These are phyloP conservation scores for Penicillium ochrochloron DNA, from an alignment of 495 filamentous ascomycete species.

Conservation along the genomic window DNA sequence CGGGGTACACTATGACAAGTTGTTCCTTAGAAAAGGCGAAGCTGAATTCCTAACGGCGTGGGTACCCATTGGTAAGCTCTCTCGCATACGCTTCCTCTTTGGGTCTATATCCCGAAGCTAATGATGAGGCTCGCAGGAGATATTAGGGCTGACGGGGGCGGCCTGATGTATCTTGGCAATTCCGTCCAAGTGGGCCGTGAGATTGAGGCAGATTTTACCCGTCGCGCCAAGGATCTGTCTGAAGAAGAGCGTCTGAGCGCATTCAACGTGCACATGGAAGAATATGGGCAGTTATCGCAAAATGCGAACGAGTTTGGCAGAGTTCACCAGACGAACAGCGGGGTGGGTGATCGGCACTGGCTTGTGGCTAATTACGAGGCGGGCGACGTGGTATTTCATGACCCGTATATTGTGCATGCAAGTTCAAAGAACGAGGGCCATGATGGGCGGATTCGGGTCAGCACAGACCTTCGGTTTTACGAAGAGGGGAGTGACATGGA, in stretches of 20 bases:
- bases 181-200: constrained; percentile 1
- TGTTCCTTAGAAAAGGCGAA: constrained; percentile 8
- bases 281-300: constrained; percentile 3
- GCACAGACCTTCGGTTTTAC: constrained; percentile 14
- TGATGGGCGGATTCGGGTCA: constrained; percentile 5
- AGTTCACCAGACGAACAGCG: not conserved
- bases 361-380: constrained; percentile 12
- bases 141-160: constrained; percentile 9
- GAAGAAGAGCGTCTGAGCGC: constrained; percentile 5
- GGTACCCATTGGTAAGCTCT: constrained; percentile 10
- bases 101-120: not conserved
- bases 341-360: not conserved
- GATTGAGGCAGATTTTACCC: constrained; percentile 8
- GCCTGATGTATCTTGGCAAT: constrained; percentile 12
- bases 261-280: constrained; percentile 10
- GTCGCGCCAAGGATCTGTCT: constrained; percentile 4
- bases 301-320: constrained; percentile 1
- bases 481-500: constrained; percentile 7
- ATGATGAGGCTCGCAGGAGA: constrained; percentile 6
- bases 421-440: constrained; percentile 6
- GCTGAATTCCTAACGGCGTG: constrained; percentile 12
- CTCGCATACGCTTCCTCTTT: not conserved
- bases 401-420: constrained; percentile 1
- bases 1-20: constrained; percentile 12
- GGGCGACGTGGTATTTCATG: constrained; percentile 10